A percentile compares a stretch with the other conserved stretches of the same genome.
phyloP scores from a whole-genome alignment of 768 basidiomycete species.

The Leucosporidium yakuticum region DNA sequence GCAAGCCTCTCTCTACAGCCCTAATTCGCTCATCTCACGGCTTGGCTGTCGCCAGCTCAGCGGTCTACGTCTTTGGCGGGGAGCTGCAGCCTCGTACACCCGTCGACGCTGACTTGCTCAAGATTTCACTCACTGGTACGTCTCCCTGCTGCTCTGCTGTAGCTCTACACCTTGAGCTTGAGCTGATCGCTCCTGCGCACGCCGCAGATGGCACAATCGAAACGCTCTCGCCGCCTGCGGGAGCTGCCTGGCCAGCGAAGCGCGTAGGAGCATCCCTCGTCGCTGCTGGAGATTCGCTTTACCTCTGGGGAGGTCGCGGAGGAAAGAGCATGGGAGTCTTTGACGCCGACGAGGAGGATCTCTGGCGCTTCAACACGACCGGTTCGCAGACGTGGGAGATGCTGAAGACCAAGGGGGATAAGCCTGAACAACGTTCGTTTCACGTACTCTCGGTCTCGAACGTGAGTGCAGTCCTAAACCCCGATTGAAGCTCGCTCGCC shows the following conservation, averaged over 20 bases:
- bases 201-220: background rate
- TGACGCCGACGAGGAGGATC: conserved; percentile 38
- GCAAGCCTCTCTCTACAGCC: background rate
- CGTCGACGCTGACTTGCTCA: conserved; percentile 42
- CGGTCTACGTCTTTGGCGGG: conserved; percentile 48
- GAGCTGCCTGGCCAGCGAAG: conserved; percentile 37
- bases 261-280: conserved; percentile 39
- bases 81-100: conserved; percentile 49
- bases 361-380: conserved; percentile 40
- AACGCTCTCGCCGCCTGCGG: background rate
- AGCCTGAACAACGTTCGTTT: conserved; percentile 45
- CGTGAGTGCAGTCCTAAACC: conserved; percentile 9
- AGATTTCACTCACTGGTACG: conserved; percentile 31
- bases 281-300: conserved; percentile 37
- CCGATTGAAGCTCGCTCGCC: too few species aligned
- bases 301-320: conserved; percentile 51
- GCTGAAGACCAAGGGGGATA: conserved; percentile 40
- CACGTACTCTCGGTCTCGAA: conserved; percentile 37
- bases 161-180: background rate
- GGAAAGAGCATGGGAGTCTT: conserved; percentile 47
- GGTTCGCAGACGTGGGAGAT: conserved; percentile 43
- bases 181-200: too few species aligned
- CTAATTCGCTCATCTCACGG: conserved; percentile 50
- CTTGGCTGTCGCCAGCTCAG: conserved; percentile 41
- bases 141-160: background rate